Evolutionary conservation across 1,284 basidiomycete species (phyloP).

Genomic region (Agroathelia rolfsii): DNA sequence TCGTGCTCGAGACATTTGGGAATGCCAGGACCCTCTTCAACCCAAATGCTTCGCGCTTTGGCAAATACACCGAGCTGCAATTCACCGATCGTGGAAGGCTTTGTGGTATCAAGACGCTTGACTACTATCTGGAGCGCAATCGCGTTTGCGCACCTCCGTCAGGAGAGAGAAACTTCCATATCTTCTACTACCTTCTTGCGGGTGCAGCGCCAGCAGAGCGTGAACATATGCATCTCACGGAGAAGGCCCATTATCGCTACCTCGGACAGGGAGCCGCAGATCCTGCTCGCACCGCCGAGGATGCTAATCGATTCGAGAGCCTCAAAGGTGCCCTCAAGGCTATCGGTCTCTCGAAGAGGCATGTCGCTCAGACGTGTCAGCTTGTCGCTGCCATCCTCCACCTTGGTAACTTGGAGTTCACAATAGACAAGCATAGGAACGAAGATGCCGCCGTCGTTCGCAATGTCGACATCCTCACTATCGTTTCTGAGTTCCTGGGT

Average conservation of each 20-base stretch:
- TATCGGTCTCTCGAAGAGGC: conserved; percentile 85
- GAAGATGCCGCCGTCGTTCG: conserved; percentile 84
- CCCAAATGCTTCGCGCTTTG: conserved; percentile 84
- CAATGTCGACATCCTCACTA: conserved; percentile 69
- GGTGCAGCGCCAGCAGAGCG: conserved; percentile 85
- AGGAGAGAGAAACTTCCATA: conserved; percentile 93
- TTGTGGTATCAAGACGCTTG: conserved; percentile 87
- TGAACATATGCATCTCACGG: conserved; percentile 74
- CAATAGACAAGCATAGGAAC: conserved; percentile 70
- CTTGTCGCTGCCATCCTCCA: conserved; percentile 92
- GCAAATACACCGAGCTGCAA: conserved; percentile 91
- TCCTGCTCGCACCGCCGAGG: conserved; percentile 42
- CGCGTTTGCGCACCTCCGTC: conserved; percentile 73
- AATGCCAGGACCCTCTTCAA: conserved; percentile 86
- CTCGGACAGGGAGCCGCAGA: conserved; percentile 56
- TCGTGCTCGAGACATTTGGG: conserved; percentile 90
- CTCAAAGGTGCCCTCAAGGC: conserved; percentile 91
- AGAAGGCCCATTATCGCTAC: conserved; percentile 76
- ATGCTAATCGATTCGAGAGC: conserved; percentile 79
- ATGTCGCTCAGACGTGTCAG: conserved; percentile 92
- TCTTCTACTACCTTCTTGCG: conserved; percentile 91
- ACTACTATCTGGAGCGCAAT: conserved; percentile 92
- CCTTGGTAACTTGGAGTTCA: conserved; percentile 92
- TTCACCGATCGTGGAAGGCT: conserved; percentile 86
- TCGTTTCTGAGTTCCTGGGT: conserved; percentile 88